phyloP scores from a whole-genome alignment of 495 filamentous ascomycete species.

The Cercophora scortea region DNA sequence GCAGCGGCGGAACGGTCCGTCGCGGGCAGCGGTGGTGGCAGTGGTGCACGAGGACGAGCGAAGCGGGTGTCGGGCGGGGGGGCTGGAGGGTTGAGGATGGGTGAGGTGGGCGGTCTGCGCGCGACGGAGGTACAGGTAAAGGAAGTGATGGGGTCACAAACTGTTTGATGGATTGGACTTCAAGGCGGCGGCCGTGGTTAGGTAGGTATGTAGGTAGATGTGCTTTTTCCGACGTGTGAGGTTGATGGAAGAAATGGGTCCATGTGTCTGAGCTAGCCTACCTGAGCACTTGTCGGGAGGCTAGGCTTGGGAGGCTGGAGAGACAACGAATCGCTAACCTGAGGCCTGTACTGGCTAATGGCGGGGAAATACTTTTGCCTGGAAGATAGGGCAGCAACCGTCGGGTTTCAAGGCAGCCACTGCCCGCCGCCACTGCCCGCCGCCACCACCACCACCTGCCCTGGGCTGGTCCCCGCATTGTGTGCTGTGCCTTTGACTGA shows the following conservation, averaged over 20 bases:
- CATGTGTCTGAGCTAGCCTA: slow-evolving; percentile 10
- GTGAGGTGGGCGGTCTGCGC: slow-evolving; percentile 2
- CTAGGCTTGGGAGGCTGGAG: neutral
- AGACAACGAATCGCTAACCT: too few relatives aligned
- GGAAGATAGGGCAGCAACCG: slow-evolving; percentile 8
- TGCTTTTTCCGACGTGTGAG: slow-evolving; percentile 27
- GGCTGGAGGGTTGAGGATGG: neutral
- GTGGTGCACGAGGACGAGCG: neutral
- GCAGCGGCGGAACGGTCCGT: too few relatives aligned
- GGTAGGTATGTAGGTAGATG: neutral
- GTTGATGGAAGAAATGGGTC: slow-evolving; percentile 27
- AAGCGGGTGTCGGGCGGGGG: neutral
- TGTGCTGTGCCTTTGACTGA: too few relatives aligned
- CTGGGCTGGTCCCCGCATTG: neutral
- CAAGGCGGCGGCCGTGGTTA: neutral
- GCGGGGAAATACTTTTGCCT: slow-evolving; percentile 6
- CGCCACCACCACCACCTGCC: too few relatives aligned
- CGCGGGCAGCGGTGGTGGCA: neutral
- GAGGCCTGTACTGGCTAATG: neutral
- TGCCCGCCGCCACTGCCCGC: neutral
- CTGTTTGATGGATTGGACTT: slow-evolving; percentile 15
- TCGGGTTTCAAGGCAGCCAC: neutral
- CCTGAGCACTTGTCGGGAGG: slow-evolving; percentile 7
- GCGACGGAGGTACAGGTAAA: slow-evolving; percentile 6
- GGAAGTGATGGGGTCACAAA: neutral